These are phyloP conservation scores for Hemileccinum impolitum DNA, from an alignment of 768 basidiomycete genomes.

Conservation along the genomic window DNA sequence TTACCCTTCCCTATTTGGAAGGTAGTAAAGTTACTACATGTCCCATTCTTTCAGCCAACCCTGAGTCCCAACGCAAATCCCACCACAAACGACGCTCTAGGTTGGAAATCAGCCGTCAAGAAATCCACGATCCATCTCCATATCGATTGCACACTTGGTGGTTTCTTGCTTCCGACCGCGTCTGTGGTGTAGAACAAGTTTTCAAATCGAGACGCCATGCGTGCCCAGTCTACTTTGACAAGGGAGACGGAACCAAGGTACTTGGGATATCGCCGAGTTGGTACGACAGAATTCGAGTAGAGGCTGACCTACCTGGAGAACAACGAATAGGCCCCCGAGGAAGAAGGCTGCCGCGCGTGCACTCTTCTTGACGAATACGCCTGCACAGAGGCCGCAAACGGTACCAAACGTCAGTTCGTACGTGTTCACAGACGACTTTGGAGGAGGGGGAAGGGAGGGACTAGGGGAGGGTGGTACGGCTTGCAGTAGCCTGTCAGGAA, in stretches of 20 bases:
- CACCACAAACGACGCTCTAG: conserved; percentile 81
- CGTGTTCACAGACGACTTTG: conserved; percentile 69
- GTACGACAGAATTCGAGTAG: neutral
- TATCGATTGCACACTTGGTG: conserved; percentile 62
- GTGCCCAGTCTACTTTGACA: conserved; percentile 79
- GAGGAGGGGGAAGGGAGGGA: conserved; percentile 41
- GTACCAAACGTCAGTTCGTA: conserved; percentile 89
- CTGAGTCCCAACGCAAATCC: conserved; percentile 81
- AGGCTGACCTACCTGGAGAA: conserved; percentile 69
- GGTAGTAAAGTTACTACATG: neutral
- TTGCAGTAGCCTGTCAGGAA: conserved; percentile 7
- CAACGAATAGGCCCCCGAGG: conserved; percentile 86
- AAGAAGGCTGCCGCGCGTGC: conserved; percentile 77
- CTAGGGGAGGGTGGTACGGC: conserved; percentile 8
- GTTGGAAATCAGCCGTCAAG: conserved; percentile 90
- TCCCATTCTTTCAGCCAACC: conserved; percentile 51
- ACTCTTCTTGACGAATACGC: conserved; percentile 96
- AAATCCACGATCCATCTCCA: conserved; percentile 76
- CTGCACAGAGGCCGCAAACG: conserved; percentile 82
- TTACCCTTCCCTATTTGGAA: conserved; percentile 28
- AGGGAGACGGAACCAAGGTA: conserved; percentile 74
- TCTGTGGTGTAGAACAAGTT: conserved; percentile 66
- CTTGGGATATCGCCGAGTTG: conserved; percentile 39
- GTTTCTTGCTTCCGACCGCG: conserved; percentile 45
- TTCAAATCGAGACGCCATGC: conserved; percentile 64